Conservation (phyloP, 306 rosid genomes). For the Medicago truncatula region MtrunA17r5.0-ANR NC_053042.1:28998501-28999000, state of each 20-base stretch:
- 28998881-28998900: neutral
- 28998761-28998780: neutral
- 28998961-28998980: conserved; percentile 2
- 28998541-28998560: conserved; percentile 56
- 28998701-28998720: conserved; percentile 20
- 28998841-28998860: conserved; percentile 8
- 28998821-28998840: neutral
- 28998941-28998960: conserved; percentile 23
- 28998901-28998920: conserved; percentile 20
- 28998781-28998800: neutral
- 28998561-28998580: conserved; percentile 27
- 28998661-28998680: neutral
- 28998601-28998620: conserved; percentile 14
- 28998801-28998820: neutral
- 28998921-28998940: neutral
- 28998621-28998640: neutral
- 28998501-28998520: conserved; percentile 84
- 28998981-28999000: conserved; percentile 12
- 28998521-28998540: conserved; percentile 80
- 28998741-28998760: conserved; percentile 26
- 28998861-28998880: neutral
- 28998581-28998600: conserved; percentile 26
- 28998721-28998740: conserved; percentile 24
- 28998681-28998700: conserved; percentile 31
- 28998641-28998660: no score